These are phyloP conservation scores for Hypsizygus marmoreus DNA, from an alignment of 768 basidiomycete species.

Conservation along the genomic window DNA sequence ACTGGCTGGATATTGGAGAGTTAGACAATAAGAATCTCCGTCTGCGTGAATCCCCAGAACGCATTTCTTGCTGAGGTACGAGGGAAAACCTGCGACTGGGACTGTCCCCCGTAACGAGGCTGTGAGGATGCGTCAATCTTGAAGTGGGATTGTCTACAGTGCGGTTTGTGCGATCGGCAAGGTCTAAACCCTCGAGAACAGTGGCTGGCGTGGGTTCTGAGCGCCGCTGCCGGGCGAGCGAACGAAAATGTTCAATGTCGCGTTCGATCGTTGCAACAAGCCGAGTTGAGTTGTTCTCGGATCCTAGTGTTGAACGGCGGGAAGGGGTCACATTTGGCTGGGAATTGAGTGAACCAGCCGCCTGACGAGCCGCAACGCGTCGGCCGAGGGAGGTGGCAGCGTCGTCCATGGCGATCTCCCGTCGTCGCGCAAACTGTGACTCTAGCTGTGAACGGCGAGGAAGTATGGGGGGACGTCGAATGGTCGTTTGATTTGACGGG, in stretches of 20 bases:
- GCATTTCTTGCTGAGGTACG: conserved; percentile 15
- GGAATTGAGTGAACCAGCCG: conserved; percentile 23
- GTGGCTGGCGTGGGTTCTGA: conserved; percentile 23
- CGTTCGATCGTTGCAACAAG: conserved; percentile 22
- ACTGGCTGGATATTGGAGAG: conserved; percentile 24
- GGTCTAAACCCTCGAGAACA: conserved; percentile 8
- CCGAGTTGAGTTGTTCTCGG: conserved; percentile 9
- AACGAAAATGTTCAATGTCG: conserved; percentile 25
- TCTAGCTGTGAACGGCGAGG: conserved; percentile 28
- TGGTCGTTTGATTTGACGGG: not conserved
- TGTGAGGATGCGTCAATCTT: conserved; percentile 12
- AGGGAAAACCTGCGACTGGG: not conserved
- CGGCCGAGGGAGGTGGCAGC: conserved; percentile 39
- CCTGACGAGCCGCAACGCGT: conserved; percentile 41
- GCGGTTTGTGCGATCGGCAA: conserved; percentile 16
- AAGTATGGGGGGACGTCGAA: conserved; percentile 8
- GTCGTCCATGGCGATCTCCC: conserved; percentile 31
- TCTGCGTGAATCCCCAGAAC: conserved; percentile 24
- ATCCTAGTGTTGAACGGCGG: conserved; percentile 15
- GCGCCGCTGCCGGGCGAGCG: conserved; percentile 21
- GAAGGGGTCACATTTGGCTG: conserved; percentile 3
- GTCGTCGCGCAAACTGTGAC: conserved; percentile 23
- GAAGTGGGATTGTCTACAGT: conserved; percentile 21
- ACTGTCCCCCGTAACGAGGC: not conserved
- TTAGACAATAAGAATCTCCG: conserved; percentile 24